A percentile compares a stretch with the other conserved stretches of the same genome.
Evolutionary conservation across 2,329 filamentous ascomycete genomes (phyloP).

Genomic region (Cyphellophora attinorum): DNA sequence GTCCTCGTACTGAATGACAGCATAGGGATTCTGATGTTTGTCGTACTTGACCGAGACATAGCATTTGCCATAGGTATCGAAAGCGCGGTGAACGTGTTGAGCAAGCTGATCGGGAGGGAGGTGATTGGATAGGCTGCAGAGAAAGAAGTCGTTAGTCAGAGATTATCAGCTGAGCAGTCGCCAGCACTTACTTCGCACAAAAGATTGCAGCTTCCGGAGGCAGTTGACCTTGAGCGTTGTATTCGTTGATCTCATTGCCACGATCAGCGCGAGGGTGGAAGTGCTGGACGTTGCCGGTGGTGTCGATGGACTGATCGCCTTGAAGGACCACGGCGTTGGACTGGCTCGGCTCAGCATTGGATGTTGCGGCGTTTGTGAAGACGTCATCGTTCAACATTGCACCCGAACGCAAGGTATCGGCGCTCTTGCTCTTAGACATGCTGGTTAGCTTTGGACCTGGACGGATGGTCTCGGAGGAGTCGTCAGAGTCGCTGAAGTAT

Average conservation of each 20-base stretch:
- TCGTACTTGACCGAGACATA: slow-evolving; percentile 27
- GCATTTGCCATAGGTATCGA: slow-evolving; percentile 24
- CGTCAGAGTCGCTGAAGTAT: too few species aligned
- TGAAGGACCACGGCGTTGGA: too few species aligned
- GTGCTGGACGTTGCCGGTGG: not conserved
- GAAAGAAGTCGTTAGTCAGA: too few species aligned
- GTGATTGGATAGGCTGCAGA: slow-evolving; percentile 21
- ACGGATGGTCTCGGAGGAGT: too few species aligned
- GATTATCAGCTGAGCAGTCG: not conserved
- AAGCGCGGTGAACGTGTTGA: slow-evolving; percentile 21
- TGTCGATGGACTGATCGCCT: too few species aligned
- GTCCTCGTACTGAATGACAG: slow-evolving; percentile 29
- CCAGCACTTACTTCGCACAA: slow-evolving; percentile 27
- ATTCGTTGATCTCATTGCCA: slow-evolving; percentile 19
- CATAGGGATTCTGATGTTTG: slow-evolving; percentile 25
- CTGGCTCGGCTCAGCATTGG: too few species aligned
- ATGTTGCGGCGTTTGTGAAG: too few species aligned
- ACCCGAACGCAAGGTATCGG: too few species aligned
- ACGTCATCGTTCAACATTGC: too few species aligned
- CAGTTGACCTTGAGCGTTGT: slow-evolving; percentile 28
- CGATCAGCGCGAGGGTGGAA: slow-evolving; percentile 22
- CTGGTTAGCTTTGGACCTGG: too few species aligned
- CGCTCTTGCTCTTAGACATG: too few species aligned
- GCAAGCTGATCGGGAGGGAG: slow-evolving; percentile 21
- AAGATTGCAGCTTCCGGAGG: slow-evolving; percentile 28